phyloP scores from a whole-genome alignment of 2,329 filamentous ascomycete species.

The Dothistroma septosporum region DNA sequence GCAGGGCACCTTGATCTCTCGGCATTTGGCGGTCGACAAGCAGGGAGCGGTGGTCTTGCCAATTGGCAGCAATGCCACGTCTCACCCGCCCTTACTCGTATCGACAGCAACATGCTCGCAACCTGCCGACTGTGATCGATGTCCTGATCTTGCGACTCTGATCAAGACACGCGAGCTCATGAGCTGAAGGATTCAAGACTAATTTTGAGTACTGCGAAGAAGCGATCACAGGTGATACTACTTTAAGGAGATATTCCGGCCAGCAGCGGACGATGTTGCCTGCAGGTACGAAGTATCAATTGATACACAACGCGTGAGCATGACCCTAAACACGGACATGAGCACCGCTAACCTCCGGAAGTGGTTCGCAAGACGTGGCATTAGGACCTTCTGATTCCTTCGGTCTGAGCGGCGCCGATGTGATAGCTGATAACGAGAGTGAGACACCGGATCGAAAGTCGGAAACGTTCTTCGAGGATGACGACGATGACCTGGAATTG shows the following conservation, averaged over 20 bases:
- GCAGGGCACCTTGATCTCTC: background rate
- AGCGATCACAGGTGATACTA: background rate
- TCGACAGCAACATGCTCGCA: background rate
- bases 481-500: background rate
- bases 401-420: background rate
- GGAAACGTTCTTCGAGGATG: background rate
- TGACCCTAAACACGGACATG: background rate
- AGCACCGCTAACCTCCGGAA: background rate
- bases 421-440: background rate
- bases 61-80: conserved; percentile 1
- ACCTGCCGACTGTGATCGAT: background rate
- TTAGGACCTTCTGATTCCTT: background rate
- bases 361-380: background rate
- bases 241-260: background rate
- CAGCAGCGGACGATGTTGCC: background rate
- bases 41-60: background rate
- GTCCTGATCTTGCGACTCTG: background rate
- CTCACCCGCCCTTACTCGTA: background rate
- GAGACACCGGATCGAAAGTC: background rate
- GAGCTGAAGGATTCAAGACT: background rate
- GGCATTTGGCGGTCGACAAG: background rate
- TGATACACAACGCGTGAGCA: background rate
- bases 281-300: background rate
- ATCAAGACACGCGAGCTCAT: background rate
- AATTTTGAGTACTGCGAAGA: background rate